phyloP scores from a whole-genome alignment of 129 eudicot genomes.

The Helianthus annuus region DNA sequence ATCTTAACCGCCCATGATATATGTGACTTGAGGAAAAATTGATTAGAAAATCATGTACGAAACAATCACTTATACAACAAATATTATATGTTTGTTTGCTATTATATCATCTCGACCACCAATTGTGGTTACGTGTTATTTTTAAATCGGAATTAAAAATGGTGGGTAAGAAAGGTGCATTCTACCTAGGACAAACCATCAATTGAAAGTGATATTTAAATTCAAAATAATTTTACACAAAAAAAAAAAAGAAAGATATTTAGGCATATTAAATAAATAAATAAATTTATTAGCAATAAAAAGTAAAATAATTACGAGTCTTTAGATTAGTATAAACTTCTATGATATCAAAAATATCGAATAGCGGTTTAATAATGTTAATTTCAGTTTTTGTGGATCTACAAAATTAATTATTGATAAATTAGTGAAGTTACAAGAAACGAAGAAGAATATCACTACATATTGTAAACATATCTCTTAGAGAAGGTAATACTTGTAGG shows the following conservation, averaged over 20 bases:
- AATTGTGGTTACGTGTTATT: neutral
- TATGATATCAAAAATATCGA: neutral
- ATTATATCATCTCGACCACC: neutral
- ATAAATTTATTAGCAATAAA: neutral
- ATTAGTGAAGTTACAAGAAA: no score
- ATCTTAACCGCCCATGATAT: no score
- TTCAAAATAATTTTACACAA: neutral
- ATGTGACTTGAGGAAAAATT: no score
- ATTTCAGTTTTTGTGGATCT: no score
- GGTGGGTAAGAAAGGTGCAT: constrained; percentile 55
- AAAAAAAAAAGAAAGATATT: neutral
- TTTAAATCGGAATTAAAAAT: neutral
- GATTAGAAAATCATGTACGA: neutral
- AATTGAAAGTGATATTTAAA: constrained; percentile 31
- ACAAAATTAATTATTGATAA: no score
- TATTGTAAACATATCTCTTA: no score
- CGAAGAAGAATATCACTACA: no score
- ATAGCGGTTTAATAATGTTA: no score
- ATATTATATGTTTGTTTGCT: no score
- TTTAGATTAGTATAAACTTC: neutral
- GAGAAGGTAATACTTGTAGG: no score
- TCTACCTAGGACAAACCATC: constrained; percentile 33
- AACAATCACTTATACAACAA: neutral
- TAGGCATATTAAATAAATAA: neutral
- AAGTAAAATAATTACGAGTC: neutral